These are phyloP conservation scores for Leccinum variicolor DNA, from an alignment of 768 basidiomycete genomes.

Conservation along the genomic window DNA sequence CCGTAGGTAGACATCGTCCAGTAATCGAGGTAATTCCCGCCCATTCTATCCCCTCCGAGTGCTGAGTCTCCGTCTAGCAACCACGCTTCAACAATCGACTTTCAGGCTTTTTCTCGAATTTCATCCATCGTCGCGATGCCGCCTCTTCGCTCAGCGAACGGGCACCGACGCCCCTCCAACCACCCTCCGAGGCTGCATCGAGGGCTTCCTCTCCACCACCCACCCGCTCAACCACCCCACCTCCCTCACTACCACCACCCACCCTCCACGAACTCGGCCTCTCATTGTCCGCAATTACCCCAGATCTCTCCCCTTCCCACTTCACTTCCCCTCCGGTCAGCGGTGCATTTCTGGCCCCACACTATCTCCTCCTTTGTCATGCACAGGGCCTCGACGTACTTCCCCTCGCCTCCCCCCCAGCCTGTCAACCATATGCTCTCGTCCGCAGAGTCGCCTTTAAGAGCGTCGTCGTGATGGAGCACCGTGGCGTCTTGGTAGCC, in stretches of 20 bases:
- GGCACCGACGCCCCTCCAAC: constrained; percentile 24
- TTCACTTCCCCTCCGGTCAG: constrained; percentile 73
- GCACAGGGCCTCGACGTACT: constrained; percentile 83
- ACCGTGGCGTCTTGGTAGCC: constrained; percentile 85
- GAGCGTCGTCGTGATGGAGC: constrained; percentile 89
- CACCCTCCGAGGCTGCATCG: constrained; percentile 37
- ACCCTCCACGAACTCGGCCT: constrained; percentile 75
- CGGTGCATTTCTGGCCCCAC: constrained; percentile 77
- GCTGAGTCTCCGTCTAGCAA: constrained; percentile 30
- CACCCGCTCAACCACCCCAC: constrained; percentile 60
- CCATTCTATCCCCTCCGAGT: constrained; percentile 3
- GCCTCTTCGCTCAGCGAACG: constrained; percentile 34
- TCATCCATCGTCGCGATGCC: constrained; percentile 70
- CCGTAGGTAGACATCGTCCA: constrained; percentile 46
- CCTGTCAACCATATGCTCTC: constrained; percentile 74
- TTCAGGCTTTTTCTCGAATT: constrained; percentile 80
- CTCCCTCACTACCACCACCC: constrained; percentile 69
- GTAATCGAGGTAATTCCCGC: constrained; percentile 50
- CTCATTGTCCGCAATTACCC: constrained; percentile 61
- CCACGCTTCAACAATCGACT: constrained; percentile 66
- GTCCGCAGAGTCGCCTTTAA: constrained; percentile 82
- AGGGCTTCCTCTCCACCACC: constrained; percentile 54
- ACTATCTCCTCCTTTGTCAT: constrained; percentile 82
- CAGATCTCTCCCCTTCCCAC: constrained; percentile 69
- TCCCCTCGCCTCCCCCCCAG: constrained; percentile 72